Conservation (phyloP, 164 flowering plant genomes). For the Berberis thunbergii region DNA sequence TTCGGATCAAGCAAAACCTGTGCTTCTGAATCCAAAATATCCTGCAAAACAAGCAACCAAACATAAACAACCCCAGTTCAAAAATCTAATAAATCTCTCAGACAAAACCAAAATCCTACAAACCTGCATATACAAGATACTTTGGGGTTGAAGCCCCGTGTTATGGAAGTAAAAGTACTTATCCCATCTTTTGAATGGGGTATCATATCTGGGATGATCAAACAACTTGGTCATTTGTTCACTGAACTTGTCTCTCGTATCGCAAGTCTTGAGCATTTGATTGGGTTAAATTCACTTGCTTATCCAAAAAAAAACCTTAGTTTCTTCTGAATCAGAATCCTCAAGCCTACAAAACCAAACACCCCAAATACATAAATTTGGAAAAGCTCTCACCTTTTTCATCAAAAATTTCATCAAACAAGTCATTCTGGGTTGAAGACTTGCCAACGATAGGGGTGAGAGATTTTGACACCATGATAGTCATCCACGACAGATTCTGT, state of each 20-base stretch:
- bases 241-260: slow-evolving; percentile 58
- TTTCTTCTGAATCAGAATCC: slow-evolving; percentile 87
- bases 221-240: slow-evolving; percentile 56
- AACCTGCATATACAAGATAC: slow-evolving; percentile 93
- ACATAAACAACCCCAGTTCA: background rate
- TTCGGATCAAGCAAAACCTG: slow-evolving; percentile 95
- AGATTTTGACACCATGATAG: slow-evolving; percentile 55
- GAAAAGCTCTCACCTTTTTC: background rate
- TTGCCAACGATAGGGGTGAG: slow-evolving; percentile 94
- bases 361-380: background rate
- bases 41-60: slow-evolving; percentile 27
- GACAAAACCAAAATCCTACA: background rate
- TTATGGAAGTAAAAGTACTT: slow-evolving; percentile 92
- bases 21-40: slow-evolving; percentile 68
- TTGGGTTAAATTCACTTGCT: slow-evolving; percentile 65
- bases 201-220: slow-evolving; percentile 70
- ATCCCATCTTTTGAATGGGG: slow-evolving; percentile 62
- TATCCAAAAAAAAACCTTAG: slow-evolving; percentile 69
- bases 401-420: background rate
- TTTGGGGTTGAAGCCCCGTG: slow-evolving; percentile 90
- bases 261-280: slow-evolving; percentile 54
- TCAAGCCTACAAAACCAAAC: slow-evolving; percentile 54
- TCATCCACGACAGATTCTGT: slow-evolving; percentile 69
- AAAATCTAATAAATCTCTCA: background rate
- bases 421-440: background rate